phyloP scores from a whole-genome alignment of 2,329 filamentous ascomycete genomes.

The Huntiella moniliformis region DNA sequence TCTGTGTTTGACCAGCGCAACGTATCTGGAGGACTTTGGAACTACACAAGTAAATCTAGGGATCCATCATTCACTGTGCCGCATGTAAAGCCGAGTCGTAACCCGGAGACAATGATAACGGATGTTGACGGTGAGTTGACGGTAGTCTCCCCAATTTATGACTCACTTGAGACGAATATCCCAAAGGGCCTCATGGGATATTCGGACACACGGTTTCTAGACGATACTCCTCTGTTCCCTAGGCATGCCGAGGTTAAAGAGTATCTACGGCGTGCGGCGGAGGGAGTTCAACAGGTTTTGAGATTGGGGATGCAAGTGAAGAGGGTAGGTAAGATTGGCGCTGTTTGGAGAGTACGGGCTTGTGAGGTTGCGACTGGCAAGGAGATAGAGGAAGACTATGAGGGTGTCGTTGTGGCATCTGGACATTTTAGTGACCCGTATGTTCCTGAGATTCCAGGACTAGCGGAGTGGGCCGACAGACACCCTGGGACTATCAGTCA shows the following conservation, averaged over 20 bases:
- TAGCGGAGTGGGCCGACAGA: slow-evolving; percentile 27
- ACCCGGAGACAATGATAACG: background rate
- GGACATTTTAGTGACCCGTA: slow-evolving; percentile 44
- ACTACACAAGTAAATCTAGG: slow-evolving; percentile 1
- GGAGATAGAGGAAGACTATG: slow-evolving; percentile 31
- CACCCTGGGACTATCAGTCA: slow-evolving; percentile 33
- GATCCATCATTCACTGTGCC: slow-evolving; percentile 1
- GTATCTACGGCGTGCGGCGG: slow-evolving; percentile 1
- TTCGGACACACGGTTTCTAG: background rate
- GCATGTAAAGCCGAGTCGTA: background rate
- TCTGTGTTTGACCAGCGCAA: slow-evolving; percentile 44
- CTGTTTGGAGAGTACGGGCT: background rate
- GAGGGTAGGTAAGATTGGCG: slow-evolving; percentile 17
- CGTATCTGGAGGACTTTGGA: slow-evolving; percentile 40
- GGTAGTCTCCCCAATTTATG: slow-evolving; percentile 6
- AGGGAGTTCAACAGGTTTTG: background rate
- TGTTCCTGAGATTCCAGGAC: slow-evolving; percentile 28
- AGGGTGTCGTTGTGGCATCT: slow-evolving; percentile 40
- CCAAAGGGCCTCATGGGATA: slow-evolving; percentile 4
- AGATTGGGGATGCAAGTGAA: slow-evolving; percentile 11
- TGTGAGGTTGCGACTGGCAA: background rate
- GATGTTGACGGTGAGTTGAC: background rate
- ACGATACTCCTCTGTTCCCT: slow-evolving; percentile 1
- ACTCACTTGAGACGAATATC: slow-evolving; percentile 7
- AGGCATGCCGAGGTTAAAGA: slow-evolving; percentile 1